These are phyloP conservation scores for Esteya vermicola DNA, from an alignment of 2,329 filamentous ascomycete genomes.

Conservation along the genomic window DNA sequence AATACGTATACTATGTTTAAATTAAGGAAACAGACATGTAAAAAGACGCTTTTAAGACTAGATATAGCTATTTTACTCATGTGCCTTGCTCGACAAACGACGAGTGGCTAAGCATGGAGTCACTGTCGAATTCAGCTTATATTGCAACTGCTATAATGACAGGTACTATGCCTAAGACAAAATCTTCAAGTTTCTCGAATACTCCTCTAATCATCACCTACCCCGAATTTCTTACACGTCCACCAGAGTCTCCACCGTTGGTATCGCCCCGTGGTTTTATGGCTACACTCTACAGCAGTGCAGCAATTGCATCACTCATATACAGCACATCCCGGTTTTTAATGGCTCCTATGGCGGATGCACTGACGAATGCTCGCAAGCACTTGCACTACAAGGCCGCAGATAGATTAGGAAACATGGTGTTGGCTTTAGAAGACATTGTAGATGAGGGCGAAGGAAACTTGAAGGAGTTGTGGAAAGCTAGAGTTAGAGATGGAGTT, in stretches of 20 bases:
- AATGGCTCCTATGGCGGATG: slow-evolving; percentile 45
- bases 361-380: slow-evolving; percentile 33
- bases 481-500: no score
- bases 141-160: no score
- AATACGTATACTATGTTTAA: no score
- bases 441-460: not conserved
- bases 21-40: no score
- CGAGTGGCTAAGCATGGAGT: no score
- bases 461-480: no score
- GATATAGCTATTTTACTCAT: no score
- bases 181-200: no score
- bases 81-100: no score
- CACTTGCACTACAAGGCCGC: slow-evolving; percentile 36
- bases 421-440: slow-evolving; percentile 42
- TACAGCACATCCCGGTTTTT: slow-evolving; percentile 61
- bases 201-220: slow-evolving; percentile 53
- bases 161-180: no score
- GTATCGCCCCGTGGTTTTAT: slow-evolving; percentile 45
- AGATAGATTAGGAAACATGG: slow-evolving; percentile 35
- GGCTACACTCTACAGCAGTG: slow-evolving; percentile 43
- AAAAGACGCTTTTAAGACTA: no score
- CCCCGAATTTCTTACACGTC: slow-evolving; percentile 51
- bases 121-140: no score
- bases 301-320: slow-evolving; percentile 43
- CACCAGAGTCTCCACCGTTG: slow-evolving; percentile 42